These are phyloP conservation scores for Cercospora beticola DNA, from an alignment of 2,329 filamentous ascomycete species.

Conservation along the genomic window DNA sequence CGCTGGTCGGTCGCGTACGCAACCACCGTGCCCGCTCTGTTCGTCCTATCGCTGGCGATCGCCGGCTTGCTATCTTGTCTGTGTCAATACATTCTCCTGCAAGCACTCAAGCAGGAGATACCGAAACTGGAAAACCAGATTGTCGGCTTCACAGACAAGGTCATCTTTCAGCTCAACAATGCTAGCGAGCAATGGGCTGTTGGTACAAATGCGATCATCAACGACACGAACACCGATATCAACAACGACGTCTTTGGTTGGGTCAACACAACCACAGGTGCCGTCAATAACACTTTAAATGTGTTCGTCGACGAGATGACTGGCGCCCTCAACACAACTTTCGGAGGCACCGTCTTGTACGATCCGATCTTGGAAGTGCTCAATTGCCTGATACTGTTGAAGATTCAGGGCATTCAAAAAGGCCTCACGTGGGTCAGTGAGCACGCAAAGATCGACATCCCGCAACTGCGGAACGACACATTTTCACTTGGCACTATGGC, in stretches of 20 bases:
- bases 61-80: slow-evolving; percentile 80
- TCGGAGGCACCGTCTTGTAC: slow-evolving; percentile 78
- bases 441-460: slow-evolving; percentile 79
- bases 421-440: slow-evolving; percentile 93
- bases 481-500: slow-evolving; percentile 76
- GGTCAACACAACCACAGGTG: slow-evolving; percentile 77
- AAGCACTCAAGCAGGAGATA: slow-evolving; percentile 69
- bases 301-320: slow-evolving; percentile 76
- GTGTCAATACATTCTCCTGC: slow-evolving; percentile 78
- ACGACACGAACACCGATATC: slow-evolving; percentile 64
- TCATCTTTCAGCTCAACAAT: slow-evolving; percentile 69
- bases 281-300: slow-evolving; percentile 83
- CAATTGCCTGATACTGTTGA: slow-evolving; percentile 82
- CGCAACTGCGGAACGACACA: slow-evolving; percentile 72
- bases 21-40: slow-evolving; percentile 81
- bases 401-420: slow-evolving; percentile 79
- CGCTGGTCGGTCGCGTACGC: slow-evolving; percentile 85
- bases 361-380: slow-evolving; percentile 77
- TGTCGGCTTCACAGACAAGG: slow-evolving; percentile 73
- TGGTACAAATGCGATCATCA: slow-evolving; percentile 72
- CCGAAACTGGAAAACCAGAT: slow-evolving; percentile 74
- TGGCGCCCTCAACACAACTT: slow-evolving; percentile 70
- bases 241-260: slow-evolving; percentile 84
- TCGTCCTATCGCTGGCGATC: slow-evolving; percentile 77
- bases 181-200: slow-evolving; percentile 75